Evolutionary conservation across 75 land plant genomes (phyloP).

Genomic region (Picea sitchensis): DNA sequence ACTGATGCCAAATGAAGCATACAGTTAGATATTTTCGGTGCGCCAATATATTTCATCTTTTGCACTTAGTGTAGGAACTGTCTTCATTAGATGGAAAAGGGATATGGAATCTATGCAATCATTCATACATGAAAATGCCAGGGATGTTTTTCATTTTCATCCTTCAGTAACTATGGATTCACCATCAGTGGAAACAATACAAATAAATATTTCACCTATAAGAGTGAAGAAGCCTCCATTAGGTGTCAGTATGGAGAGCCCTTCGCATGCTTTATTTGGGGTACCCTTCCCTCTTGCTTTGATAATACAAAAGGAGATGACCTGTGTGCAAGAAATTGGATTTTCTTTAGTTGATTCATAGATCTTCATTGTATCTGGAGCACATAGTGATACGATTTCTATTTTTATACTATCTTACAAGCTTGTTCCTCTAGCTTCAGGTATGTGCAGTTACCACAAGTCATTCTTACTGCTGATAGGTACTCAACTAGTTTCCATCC

Average conservation of each 20-base stretch:
- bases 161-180: background rate
- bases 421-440: slow-evolving; percentile 76
- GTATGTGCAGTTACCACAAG: slow-evolving; percentile 69
- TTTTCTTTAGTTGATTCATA: slow-evolving; percentile 69
- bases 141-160: background rate
- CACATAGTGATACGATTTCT: slow-evolving; percentile 58
- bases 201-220: slow-evolving; percentile 55
- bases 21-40: slow-evolving; percentile 65
- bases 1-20: slow-evolving; percentile 67
- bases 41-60: slow-evolving; percentile 34
- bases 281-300: slow-evolving; percentile 64
- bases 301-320: slow-evolving; percentile 59
- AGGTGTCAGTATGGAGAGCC: slow-evolving; percentile 64
- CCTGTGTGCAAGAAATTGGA: slow-evolving; percentile 75
- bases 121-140: background rate
- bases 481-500: slow-evolving; percentile 73
- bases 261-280: slow-evolving; percentile 81
- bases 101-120: slow-evolving; percentile 4
- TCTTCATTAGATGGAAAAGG: slow-evolving; percentile 70
- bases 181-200: slow-evolving; percentile 14
- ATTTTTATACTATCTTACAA: slow-evolving; percentile 70
- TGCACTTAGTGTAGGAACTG: slow-evolving; percentile 45
- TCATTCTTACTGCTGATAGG: slow-evolving; percentile 58
- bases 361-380: slow-evolving; percentile 77
- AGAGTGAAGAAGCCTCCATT: slow-evolving; percentile 72